Percentiles rank a stretch among this genome's conserved stretches.
Conservation (phyloP, 805 yeast species). For the Yarrowia sp. region DNA sequence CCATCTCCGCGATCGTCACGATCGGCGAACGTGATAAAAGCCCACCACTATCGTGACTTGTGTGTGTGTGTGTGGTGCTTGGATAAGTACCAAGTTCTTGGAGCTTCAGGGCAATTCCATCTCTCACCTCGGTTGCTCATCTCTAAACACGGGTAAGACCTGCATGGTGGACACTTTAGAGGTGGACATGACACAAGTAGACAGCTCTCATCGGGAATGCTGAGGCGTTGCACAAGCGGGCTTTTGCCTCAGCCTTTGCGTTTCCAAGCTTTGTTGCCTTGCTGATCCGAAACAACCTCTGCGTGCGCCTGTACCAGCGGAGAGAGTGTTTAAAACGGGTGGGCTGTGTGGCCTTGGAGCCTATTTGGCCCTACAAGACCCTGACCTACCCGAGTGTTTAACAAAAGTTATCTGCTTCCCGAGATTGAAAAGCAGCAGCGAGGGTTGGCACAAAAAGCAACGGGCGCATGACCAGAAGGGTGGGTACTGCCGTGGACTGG, state of each 20-base stretch:
- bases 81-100: no score
- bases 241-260: neutral
- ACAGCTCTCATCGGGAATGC: no score
- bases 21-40: constrained; percentile 1
- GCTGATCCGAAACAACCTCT: neutral
- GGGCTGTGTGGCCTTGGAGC: constrained; percentile 4
- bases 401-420: neutral
- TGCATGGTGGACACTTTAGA: no score
- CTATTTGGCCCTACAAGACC: neutral
- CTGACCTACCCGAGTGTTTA: constrained; percentile 13
- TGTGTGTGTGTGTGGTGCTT: neutral
- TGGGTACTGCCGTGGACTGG: neutral
- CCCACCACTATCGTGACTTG: neutral
- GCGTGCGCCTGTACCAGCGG: neutral
- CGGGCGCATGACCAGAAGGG: neutral
- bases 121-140: no score
- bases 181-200: no score
- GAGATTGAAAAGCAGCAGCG: constrained; percentile 1
- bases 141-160: no score
- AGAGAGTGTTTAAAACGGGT: neutral
- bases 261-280: neutral
- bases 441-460: neutral
- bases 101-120: no score
- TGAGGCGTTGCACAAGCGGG: no score
- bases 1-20: neutral